phyloP scores from a whole-genome alignment of 164 flowering plant genomes.

The Protea cynaroides region DNA sequence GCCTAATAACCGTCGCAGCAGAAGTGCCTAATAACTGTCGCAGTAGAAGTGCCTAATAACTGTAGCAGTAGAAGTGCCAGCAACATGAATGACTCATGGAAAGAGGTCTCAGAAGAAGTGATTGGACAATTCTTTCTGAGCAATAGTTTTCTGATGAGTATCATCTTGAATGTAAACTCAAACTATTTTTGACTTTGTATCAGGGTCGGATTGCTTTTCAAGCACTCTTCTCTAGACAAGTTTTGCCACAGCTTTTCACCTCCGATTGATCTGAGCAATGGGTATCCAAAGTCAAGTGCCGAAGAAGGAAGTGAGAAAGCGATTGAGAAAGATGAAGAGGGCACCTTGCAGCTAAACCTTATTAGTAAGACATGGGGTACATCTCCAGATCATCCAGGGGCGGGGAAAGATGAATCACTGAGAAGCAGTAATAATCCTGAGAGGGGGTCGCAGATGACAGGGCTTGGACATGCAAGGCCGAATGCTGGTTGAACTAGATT shows the following conservation, averaged over 20 bases:
- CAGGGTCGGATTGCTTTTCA: conserved; percentile 94
- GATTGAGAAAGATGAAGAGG: conserved; percentile 20
- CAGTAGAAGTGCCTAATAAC: conserved; percentile 16
- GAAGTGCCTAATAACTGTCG: conserved; percentile 48
- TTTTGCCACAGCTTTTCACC: conserved; percentile 90
- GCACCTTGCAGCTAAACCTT: conserved; percentile 31
- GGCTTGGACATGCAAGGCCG: conserved; percentile 47
- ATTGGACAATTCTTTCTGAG: background rate
- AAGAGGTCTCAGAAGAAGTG: conserved; percentile 95
- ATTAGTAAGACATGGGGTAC: conserved; percentile 29
- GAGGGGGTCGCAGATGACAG: conserved; percentile 29
- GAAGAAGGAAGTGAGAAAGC: conserved; percentile 20
- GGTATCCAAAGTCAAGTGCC: conserved; percentile 8
- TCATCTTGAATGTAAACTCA: conserved; percentile 7
- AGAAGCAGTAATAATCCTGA: conserved; percentile 12
- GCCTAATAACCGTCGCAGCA: conserved; percentile 41
- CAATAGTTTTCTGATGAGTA: background rate
- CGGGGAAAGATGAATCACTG: conserved; percentile 16
- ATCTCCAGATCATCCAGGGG: conserved; percentile 19
- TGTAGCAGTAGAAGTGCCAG: conserved; percentile 50
- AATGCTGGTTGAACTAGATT: conserved; percentile 67
- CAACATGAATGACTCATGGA: conserved; percentile 66
- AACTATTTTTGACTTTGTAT: conserved; percentile 7
- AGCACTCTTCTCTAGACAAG: conserved; percentile 73
- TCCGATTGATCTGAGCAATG: conserved; percentile 31